Evolutionary conservation across 2,329 filamentous ascomycete genomes (phyloP).

Genomic region (Diplodia intermedia): DNA sequence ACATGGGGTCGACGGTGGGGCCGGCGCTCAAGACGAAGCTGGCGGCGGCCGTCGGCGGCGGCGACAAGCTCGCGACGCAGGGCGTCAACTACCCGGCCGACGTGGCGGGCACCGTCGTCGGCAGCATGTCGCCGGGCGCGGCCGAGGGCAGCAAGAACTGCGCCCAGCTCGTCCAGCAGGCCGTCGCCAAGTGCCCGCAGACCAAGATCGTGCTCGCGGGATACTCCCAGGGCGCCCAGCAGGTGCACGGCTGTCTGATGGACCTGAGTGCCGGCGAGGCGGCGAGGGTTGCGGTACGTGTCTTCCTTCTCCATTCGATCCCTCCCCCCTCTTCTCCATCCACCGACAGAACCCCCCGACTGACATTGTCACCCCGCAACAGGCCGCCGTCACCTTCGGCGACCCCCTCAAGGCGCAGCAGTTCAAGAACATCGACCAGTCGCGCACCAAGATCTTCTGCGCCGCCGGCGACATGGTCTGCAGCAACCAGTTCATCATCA

Average conservation of each 20-base stretch:
- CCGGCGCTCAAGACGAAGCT: constrained; percentile 60
- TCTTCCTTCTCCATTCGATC: too few relatives aligned
- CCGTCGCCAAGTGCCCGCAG: constrained; percentile 52
- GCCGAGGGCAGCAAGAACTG: constrained; percentile 49
- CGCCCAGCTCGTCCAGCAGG: constrained; percentile 50
- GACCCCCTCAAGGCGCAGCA: constrained; percentile 44
- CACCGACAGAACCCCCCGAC: background rate
- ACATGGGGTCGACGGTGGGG: constrained; percentile 59
- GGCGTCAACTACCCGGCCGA: constrained; percentile 58
- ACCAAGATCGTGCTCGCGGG: constrained; percentile 57
- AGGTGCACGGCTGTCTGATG: constrained; percentile 38
- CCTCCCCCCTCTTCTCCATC: background rate
- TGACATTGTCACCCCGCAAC: background rate
- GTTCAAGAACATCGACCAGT: constrained; percentile 15
- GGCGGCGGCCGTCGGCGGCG: constrained; percentile 50
- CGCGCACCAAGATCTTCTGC: constrained; percentile 26
- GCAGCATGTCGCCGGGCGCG: constrained; percentile 53
- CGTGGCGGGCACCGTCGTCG: constrained; percentile 42
- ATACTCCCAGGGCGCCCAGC: constrained; percentile 49
- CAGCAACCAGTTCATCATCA: constrained; percentile 21
- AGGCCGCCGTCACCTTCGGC: constrained; percentile 47
- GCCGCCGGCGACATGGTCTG: constrained; percentile 25
- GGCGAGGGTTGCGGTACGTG: constrained; percentile 12
- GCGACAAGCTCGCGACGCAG: constrained; percentile 57
- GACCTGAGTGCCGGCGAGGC: background rate